A percentile compares a stretch with the other conserved stretches of the same genome.
These are phyloP conservation scores for Tolypocladium tropicale DNA, from an alignment of 2,329 filamentous ascomycete species.

Conservation along the genomic window DNA sequence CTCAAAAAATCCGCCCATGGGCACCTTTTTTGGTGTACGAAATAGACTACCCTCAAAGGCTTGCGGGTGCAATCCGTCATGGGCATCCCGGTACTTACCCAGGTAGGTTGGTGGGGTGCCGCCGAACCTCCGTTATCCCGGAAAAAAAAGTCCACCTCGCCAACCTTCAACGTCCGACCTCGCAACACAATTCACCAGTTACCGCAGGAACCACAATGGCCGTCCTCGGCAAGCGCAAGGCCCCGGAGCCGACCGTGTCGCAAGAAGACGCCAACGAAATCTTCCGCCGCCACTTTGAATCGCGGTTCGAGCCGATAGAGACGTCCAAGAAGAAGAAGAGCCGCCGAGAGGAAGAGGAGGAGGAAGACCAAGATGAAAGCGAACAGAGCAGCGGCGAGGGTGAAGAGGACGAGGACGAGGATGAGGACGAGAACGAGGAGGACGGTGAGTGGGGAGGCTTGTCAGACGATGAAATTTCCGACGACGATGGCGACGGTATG, in stretches of 20 bases:
- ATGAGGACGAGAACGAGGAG: slow-evolving; percentile 25
- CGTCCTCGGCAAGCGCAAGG: slow-evolving; percentile 40
- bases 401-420: slow-evolving; percentile 8
- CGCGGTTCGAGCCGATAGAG: slow-evolving; percentile 68
- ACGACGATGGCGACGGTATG: slow-evolving; percentile 14
- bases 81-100: neutral
- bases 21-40: neutral
- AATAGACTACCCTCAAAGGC: too few relatives aligned
- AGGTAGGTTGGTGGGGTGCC: neutral
- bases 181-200: neutral
- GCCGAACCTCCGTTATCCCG: neutral
- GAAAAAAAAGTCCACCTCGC: neutral
- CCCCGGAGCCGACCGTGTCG: slow-evolving; percentile 17
- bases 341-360: slow-evolving; percentile 13
- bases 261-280: slow-evolving; percentile 57
- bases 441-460: slow-evolving; percentile 18
- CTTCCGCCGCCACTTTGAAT: slow-evolving; percentile 78
- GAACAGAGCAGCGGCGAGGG: too few relatives aligned
- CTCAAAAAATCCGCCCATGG: neutral
- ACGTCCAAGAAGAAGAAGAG: slow-evolving; percentile 9
- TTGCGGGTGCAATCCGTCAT: neutral
- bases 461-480: slow-evolving; percentile 15
- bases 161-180: neutral
- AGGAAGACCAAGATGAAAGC: slow-evolving; percentile 29
- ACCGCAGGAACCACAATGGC: slow-evolving; percentile 21